Evolutionary conservation across 495 filamentous ascomycete species (phyloP).

Genomic region (Hyaloscypha hepaticicola): DNA sequence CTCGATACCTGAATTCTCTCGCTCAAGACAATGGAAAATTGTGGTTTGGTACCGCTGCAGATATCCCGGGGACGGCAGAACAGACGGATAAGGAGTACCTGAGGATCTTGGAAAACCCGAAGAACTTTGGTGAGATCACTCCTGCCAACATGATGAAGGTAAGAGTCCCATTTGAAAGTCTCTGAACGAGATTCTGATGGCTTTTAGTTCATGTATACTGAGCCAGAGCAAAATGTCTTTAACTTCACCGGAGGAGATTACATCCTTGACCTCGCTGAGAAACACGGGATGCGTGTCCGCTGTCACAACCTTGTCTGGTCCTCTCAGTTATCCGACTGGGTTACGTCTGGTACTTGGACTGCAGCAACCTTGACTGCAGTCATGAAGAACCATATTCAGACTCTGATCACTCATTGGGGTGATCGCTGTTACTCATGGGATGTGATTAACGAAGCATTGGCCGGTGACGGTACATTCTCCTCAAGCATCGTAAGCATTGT

Average conservation of each 20-base stretch:
- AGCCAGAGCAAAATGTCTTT: slow-evolving; percentile 49
- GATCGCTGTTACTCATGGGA: slow-evolving; percentile 54
- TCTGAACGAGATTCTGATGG: background rate
- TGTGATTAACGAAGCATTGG: slow-evolving; percentile 69
- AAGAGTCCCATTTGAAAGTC: background rate
- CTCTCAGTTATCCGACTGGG: slow-evolving; percentile 12
- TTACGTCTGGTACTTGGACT: slow-evolving; percentile 43
- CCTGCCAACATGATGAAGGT: slow-evolving; percentile 53
- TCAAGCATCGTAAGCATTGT: slow-evolving; percentile 50
- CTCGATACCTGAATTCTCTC: slow-evolving; percentile 33
- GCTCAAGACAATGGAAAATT: slow-evolving; percentile 43
- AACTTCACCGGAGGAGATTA: slow-evolving; percentile 49
- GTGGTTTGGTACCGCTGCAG: slow-evolving; percentile 52
- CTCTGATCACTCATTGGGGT: slow-evolving; percentile 54
- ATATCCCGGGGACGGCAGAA: slow-evolving; percentile 35
- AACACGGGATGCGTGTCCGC: slow-evolving; percentile 53
- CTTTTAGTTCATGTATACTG: slow-evolving; percentile 28
- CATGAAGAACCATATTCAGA: slow-evolving; percentile 51
- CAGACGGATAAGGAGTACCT: slow-evolving; percentile 38
- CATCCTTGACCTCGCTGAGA: slow-evolving; percentile 48
- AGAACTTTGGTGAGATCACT: slow-evolving; percentile 53
- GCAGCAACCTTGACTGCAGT: slow-evolving; percentile 50
- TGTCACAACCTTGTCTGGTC: slow-evolving; percentile 62
- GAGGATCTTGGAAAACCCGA: slow-evolving; percentile 37
- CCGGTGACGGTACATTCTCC: slow-evolving; percentile 63